Evolutionary conservation across 805 yeast species (phyloP).

Genomic region (Ascoidea tarda): DNA sequence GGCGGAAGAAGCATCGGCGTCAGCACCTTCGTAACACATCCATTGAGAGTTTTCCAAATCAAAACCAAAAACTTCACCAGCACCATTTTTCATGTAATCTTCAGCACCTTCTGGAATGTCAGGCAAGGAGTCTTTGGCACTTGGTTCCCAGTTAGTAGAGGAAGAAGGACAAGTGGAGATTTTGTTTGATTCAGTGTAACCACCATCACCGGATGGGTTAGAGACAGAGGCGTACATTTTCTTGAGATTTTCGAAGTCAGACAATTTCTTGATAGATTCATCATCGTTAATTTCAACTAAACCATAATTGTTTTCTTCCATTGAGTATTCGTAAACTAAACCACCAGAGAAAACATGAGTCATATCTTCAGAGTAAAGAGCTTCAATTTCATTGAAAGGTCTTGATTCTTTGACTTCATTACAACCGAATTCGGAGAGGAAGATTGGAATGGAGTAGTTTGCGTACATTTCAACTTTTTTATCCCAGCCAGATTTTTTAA

Average conservation of each 20-base stretch:
- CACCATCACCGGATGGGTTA: slow-evolving; percentile 66
- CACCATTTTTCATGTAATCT: slow-evolving; percentile 48
- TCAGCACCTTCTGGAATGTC: slow-evolving; percentile 65
- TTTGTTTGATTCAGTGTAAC: slow-evolving; percentile 34
- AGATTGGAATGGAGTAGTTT: slow-evolving; percentile 66
- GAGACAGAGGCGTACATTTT: slow-evolving; percentile 31
- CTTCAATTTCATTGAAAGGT: slow-evolving; percentile 62
- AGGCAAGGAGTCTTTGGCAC: slow-evolving; percentile 17
- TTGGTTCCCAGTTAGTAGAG: slow-evolving; percentile 2
- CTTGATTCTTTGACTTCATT: slow-evolving; percentile 40
- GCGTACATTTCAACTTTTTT: slow-evolving; percentile 50
- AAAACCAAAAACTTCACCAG: slow-evolving; percentile 19
- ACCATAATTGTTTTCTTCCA: slow-evolving; percentile 69
- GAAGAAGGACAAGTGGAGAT: slow-evolving; percentile 51
- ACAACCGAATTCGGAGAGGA: slow-evolving; percentile 81
- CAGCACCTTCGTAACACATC: background rate
- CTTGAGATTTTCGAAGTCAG: slow-evolving; percentile 49
- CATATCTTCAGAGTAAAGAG: slow-evolving; percentile 68
- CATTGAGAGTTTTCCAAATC: background rate
- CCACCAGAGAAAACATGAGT: slow-evolving; percentile 85
- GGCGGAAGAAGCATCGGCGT: background rate
- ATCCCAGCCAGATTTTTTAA: slow-evolving; percentile 53
- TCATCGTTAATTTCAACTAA: slow-evolving; percentile 44
- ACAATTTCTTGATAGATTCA: slow-evolving; percentile 30
- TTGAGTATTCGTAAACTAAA: slow-evolving; percentile 76